These are phyloP conservation scores for Gillenia trifoliata DNA, from an alignment of 306 rosid genomes.

Conservation along the genomic window DNA sequence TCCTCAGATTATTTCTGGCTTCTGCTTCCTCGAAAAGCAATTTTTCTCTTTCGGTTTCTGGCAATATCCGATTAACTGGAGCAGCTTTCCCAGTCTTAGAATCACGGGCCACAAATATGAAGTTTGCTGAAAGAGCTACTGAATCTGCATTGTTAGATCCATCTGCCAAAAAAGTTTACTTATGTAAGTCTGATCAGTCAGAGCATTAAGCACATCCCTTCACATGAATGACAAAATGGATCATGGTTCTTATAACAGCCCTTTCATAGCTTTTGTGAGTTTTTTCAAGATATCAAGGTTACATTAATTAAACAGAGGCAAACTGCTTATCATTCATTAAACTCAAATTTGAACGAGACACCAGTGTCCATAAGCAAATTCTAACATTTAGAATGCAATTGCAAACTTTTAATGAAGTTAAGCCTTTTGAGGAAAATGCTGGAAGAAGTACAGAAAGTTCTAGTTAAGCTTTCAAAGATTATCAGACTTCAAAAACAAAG, in stretches of 20 bases:
- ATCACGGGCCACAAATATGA: constrained; percentile 96
- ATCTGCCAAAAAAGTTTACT: constrained; percentile 26
- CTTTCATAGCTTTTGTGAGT: not conserved
- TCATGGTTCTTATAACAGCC: not conserved
- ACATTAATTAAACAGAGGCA: not conserved
- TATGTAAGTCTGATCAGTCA: not conserved
- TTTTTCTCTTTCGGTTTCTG: constrained; percentile 69
- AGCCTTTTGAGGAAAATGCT: not conserved
- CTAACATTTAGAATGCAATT: not conserved
- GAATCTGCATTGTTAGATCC: constrained; percentile 38
- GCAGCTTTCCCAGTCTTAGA: constrained; percentile 85
- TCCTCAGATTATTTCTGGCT: constrained; percentile 60
- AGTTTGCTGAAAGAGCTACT: constrained; percentile 76
- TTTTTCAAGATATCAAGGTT: not conserved
- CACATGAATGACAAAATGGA: not conserved
- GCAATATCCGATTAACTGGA: constrained; percentile 70
- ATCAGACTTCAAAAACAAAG: constrained; percentile 9
- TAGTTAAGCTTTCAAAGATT: not conserved
- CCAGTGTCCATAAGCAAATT: not conserved
- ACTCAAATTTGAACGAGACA: not conserved
- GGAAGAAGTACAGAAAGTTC: not conserved
- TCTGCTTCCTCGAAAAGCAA: constrained; percentile 71
- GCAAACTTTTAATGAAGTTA: not conserved
- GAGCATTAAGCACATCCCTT: not conserved
- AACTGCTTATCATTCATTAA: not conserved